A percentile compares a stretch with the other conserved stretches of the same genome.
phyloP scores from a whole-genome alignment of 2,329 filamentous ascomycete species.

The Paraphaeosphaeria sporulosa region DNA sequence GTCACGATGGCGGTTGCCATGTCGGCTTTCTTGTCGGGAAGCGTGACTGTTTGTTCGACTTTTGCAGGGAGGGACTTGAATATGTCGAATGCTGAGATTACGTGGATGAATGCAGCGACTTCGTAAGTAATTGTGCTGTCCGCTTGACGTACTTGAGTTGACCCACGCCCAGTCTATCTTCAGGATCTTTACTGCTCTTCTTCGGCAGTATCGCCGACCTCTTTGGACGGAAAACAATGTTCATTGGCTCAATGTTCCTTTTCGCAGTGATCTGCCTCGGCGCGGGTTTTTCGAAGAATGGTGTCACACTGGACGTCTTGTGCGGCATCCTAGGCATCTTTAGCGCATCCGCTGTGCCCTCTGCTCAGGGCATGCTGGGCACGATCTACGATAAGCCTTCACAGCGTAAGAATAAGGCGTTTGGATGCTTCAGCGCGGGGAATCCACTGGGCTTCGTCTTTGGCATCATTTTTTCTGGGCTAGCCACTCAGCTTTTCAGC shows the following conservation, averaged over 20 bases:
- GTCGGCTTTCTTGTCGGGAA: conserved; percentile 65
- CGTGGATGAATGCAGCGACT: conserved; percentile 71
- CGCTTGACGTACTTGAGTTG: background rate
- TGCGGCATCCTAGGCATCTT: conserved; percentile 71
- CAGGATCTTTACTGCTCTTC: conserved; percentile 70
- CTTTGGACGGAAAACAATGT: conserved; percentile 69
- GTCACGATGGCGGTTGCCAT: conserved; percentile 73
- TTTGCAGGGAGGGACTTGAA: conserved; percentile 65
- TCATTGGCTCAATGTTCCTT: conserved; percentile 66
- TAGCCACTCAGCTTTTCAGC: conserved; percentile 66
- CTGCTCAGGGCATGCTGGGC: conserved; percentile 70
- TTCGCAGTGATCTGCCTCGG: conserved; percentile 66
- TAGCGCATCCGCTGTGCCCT: conserved; percentile 69
- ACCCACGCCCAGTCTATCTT: conserved; percentile 58
- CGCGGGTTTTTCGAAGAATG: conserved; percentile 66
- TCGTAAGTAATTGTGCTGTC: conserved; percentile 52
- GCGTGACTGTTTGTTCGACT: conserved; percentile 68
- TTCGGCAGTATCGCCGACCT: conserved; percentile 72
- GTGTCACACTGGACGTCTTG: conserved; percentile 68
- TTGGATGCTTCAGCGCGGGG: conserved; percentile 68
- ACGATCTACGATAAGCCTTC: conserved; percentile 68
- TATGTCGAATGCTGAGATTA: conserved; percentile 72
- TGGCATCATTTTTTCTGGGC: conserved; percentile 67
- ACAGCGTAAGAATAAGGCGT: conserved; percentile 69
- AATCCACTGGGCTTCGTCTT: conserved; percentile 66